A percentile compares a stretch with the other conserved stretches of the same genome.
Conservation (phyloP, 192 early-diverging fungal species). For the Globomyces pollinis-pini region DNA sequence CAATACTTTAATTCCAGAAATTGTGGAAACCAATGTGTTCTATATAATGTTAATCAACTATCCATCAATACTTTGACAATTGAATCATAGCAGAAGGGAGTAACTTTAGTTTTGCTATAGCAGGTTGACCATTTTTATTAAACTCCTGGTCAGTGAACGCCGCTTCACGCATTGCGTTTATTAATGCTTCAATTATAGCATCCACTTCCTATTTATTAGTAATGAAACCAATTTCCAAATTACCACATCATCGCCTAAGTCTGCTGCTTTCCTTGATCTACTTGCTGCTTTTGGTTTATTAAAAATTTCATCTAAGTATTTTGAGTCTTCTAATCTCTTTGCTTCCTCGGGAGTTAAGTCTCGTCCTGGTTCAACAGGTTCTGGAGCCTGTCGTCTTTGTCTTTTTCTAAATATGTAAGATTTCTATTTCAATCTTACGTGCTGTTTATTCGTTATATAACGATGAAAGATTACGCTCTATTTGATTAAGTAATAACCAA, state of each 20-base stretch:
- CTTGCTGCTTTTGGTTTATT: too few species aligned
- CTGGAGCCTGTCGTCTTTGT: too few species aligned
- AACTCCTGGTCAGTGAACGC: slow-evolving; percentile 55
- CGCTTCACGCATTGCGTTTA: slow-evolving; percentile 52
- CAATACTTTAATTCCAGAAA: slow-evolving; percentile 81
- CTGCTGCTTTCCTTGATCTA: not conserved
- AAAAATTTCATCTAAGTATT: too few species aligned
- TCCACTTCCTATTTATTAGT: slow-evolving; percentile 23
- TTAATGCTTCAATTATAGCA: slow-evolving; percentile 29
- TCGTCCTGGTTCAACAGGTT: not conserved
- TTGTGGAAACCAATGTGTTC: slow-evolving; percentile 57
- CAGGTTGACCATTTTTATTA: slow-evolving; percentile 51
- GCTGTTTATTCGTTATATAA: too few species aligned
- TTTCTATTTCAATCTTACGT: too few species aligned
- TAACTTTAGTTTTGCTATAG: slow-evolving; percentile 63
- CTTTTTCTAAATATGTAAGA: too few species aligned
- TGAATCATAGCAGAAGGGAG: slow-evolving; percentile 44
- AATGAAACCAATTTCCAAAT: not conserved
- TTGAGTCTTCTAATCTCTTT: not conserved
- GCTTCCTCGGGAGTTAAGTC: not conserved
- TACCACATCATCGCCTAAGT: not conserved
- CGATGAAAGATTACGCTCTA: too few species aligned
- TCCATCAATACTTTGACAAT: slow-evolving; percentile 49
- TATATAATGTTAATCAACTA: slow-evolving; percentile 10
- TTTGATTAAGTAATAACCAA: too few species aligned